Conservation (phyloP, 768 basidiomycete genomes). For the Auriscalpium microsporum region DNA sequence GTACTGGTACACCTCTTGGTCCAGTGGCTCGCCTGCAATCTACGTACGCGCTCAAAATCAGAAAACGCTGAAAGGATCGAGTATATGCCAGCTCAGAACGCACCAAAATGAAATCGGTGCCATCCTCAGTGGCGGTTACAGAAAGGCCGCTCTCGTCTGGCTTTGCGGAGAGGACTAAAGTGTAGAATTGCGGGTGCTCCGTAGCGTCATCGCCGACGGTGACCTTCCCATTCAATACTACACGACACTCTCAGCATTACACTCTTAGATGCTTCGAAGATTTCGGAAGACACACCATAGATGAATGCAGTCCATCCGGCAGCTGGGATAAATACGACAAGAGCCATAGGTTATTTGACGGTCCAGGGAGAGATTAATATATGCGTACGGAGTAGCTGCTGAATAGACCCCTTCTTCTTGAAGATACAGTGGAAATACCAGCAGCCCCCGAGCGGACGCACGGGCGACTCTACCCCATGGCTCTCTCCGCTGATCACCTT, state of each 20-base stretch:
- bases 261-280: neutral
- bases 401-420: constrained; percentile 39
- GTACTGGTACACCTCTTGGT: constrained; percentile 83
- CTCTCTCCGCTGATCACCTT: constrained; percentile 88
- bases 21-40: constrained; percentile 83
- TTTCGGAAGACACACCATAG: constrained; percentile 49
- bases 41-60: constrained; percentile 15
- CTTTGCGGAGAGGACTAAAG: constrained; percentile 69
- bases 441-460: constrained; percentile 85
- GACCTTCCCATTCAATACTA: constrained; percentile 62
- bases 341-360: neutral
- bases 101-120: constrained; percentile 72
- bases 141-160: constrained; percentile 57
- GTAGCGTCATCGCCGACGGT: constrained; percentile 43
- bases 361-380: too few species aligned
- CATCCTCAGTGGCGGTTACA: constrained; percentile 47
- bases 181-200: constrained; percentile 57
- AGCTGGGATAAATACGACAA: constrained; percentile 31
- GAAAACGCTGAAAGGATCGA: neutral
- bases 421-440: constrained; percentile 86
- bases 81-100: constrained; percentile 12
- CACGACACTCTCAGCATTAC: neutral
- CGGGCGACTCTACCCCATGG: constrained; percentile 80
- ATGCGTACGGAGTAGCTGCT: too few species aligned
- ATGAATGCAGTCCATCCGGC: constrained; percentile 86